Evolutionary conservation across 2,329 filamentous ascomycete genomes (phyloP).

Genomic region (Calonectria crousiana): DNA sequence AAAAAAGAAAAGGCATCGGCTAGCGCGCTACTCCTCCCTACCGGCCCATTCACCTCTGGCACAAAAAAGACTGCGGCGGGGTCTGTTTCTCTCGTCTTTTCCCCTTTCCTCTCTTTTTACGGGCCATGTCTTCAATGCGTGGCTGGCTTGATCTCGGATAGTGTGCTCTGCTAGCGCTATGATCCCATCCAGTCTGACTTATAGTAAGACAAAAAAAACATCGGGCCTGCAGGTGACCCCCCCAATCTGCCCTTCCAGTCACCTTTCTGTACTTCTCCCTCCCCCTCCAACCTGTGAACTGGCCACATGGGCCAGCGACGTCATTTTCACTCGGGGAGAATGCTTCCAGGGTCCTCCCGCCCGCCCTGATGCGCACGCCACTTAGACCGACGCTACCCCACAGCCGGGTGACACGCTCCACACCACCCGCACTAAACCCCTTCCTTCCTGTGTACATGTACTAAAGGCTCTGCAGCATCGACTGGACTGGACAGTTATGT

Average conservation of each 20-base stretch:
- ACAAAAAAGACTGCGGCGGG: neutral
- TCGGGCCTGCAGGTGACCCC: neutral
- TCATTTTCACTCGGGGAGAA: neutral
- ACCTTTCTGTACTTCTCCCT: neutral
- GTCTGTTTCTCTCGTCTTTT: neutral
- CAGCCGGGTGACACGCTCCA: slow-evolving; percentile 1
- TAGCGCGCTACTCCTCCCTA: neutral
- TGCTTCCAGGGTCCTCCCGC: slow-evolving; percentile 1
- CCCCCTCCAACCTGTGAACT: neutral
- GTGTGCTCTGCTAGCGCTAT: neutral
- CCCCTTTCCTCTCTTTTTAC: neutral
- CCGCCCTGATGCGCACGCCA: slow-evolving; percentile 5
- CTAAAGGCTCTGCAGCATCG: no score
- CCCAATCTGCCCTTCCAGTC: neutral
- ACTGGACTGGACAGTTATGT: neutral
- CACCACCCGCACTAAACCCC: neutral
- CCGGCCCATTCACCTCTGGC: no score
- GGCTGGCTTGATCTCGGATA: neutral
- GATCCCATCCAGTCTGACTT: slow-evolving; percentile 5
- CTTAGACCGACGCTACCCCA: slow-evolving; percentile 7
- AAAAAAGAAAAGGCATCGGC: neutral
- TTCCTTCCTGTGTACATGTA: neutral
- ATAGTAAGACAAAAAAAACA: neutral
- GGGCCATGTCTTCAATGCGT: neutral
- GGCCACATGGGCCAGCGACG: slow-evolving; percentile 3